These are phyloP conservation scores for Aspergillus olivimuriae DNA, from an alignment of 495 filamentous ascomycete species.

Conservation along the genomic window DNA sequence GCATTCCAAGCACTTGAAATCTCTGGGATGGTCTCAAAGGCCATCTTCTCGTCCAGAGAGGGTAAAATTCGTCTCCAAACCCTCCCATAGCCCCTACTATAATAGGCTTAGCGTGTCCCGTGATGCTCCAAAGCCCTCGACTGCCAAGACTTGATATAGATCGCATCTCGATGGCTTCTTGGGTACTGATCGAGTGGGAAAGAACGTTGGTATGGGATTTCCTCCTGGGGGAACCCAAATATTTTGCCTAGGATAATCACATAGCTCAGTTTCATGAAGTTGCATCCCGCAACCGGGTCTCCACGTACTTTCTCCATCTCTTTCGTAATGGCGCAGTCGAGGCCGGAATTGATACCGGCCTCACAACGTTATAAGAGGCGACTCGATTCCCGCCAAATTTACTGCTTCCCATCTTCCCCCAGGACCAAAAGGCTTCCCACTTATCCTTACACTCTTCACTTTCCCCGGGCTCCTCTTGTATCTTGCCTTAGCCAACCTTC, in stretches of 20 bases:
- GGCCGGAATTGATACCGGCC: slow-evolving; percentile 63
- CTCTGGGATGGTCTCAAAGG: no score
- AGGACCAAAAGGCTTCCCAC: no score
- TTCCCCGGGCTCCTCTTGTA: slow-evolving; percentile 2
- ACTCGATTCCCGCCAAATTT: slow-evolving; percentile 26
- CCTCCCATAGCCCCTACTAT: slow-evolving; percentile 5
- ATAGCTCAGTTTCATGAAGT: background rate
- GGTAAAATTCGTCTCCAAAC: background rate
- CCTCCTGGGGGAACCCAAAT: background rate
- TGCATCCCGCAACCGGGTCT: slow-evolving; percentile 5
- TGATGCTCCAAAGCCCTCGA: slow-evolving; percentile 25
- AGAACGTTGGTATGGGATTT: background rate
- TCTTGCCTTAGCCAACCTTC: no score
- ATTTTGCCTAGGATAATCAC: background rate
- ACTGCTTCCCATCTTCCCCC: slow-evolving; percentile 15
- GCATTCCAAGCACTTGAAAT: background rate
- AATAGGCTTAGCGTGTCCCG: slow-evolving; percentile 29
- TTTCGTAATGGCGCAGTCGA: slow-evolving; percentile 32
- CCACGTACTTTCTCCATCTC: slow-evolving; percentile 23
- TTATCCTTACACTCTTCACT: background rate
- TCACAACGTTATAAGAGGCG: slow-evolving; percentile 49
- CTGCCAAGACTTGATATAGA: slow-evolving; percentile 28
- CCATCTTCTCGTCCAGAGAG: slow-evolving; percentile 1
- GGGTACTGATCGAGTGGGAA: slow-evolving; percentile 9
- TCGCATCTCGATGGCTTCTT: background rate